phyloP scores from a whole-genome alignment of 345 rosid species.

The Xanthoceras sorbifolium region DNA sequence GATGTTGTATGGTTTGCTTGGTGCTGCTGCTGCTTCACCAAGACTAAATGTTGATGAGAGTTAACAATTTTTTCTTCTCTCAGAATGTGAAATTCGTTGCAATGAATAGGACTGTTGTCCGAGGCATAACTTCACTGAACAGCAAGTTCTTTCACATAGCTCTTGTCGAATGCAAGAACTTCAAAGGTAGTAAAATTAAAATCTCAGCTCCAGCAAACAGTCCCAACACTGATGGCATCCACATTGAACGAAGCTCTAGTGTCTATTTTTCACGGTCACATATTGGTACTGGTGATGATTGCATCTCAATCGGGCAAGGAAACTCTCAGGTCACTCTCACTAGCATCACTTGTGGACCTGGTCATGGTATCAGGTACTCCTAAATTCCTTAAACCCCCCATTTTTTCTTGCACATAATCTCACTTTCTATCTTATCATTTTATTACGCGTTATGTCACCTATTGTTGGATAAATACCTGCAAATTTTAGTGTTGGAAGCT shows the following conservation, averaged over 20 bases:
- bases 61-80: neutral
- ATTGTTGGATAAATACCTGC: neutral
- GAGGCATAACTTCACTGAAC: conserved; percentile 50
- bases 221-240: conserved; percentile 40
- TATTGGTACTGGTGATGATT: conserved; percentile 33
- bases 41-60: neutral
- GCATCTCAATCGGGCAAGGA: conserved; percentile 37
- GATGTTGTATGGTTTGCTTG: no score
- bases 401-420: no score
- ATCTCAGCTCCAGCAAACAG: conserved; percentile 32
- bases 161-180: conserved; percentile 52
- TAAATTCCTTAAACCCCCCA: neutral
- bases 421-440: neutral
- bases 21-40: no score
- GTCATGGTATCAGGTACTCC: conserved; percentile 46
- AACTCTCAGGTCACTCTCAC: conserved; percentile 29
- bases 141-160: conserved; percentile 72
- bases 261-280: conserved; percentile 25
- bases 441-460: neutral
- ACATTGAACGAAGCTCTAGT: conserved; percentile 27
- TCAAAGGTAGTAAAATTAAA: conserved; percentile 42
- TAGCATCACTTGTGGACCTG: conserved; percentile 38
- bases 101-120: conserved; percentile 46
- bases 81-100: conserved; percentile 61
- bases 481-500: conserved; percentile 50